Evolutionary conservation across 2,329 filamentous ascomycete genomes (phyloP).

Genomic region (Ascochyta lentis): DNA sequence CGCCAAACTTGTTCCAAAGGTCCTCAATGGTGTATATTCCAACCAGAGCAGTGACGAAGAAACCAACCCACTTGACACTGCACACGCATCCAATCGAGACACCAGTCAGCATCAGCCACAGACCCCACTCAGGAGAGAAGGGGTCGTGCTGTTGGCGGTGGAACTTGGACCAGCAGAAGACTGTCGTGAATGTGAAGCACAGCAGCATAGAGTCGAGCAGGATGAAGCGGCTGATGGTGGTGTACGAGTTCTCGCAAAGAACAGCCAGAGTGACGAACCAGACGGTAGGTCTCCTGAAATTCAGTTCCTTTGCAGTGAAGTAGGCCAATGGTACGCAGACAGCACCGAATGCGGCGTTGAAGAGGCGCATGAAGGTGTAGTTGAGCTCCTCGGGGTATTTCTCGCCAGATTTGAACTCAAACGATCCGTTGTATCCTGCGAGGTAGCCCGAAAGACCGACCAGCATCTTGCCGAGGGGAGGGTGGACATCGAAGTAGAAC

Average conservation of each 20-base stretch:
- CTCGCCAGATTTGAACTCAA: slow-evolving; percentile 99
- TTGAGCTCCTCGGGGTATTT: slow-evolving; percentile 92
- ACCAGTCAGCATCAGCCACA: slow-evolving; percentile 92
- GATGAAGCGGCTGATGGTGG: slow-evolving; percentile 97
- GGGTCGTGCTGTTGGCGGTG: slow-evolving; percentile 84
- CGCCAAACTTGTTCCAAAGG: slow-evolving; percentile 97
- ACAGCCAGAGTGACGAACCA: slow-evolving; percentile 98
- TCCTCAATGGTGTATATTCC: slow-evolving; percentile 96
- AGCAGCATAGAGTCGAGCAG: slow-evolving; percentile 98
- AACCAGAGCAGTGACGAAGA: slow-evolving; percentile 94
- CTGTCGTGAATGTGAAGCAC: slow-evolving; percentile 97
- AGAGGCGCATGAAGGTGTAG: slow-evolving; percentile 98
- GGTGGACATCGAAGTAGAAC: slow-evolving; percentile 98
- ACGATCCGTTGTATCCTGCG: slow-evolving; percentile 97
- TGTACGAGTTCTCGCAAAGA: slow-evolving; percentile 98
- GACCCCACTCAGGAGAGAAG: slow-evolving; percentile 91
- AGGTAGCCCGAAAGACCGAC: slow-evolving; percentile 95
- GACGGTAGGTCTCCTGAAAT: slow-evolving; percentile 83
- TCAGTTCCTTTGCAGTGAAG: slow-evolving; percentile 89
- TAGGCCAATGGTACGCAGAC: slow-evolving; percentile 93
- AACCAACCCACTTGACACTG: slow-evolving; percentile 97
- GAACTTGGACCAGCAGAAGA: slow-evolving; percentile 97
- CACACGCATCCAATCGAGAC: slow-evolving; percentile 97
- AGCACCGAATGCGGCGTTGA: slow-evolving; percentile 95
- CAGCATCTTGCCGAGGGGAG: slow-evolving; percentile 97